A percentile compares a stretch with the other conserved stretches of the same genome.
Evolutionary conservation across 257 asterid species (phyloP).

Genomic region (Solanum gandarillasii): DNA sequence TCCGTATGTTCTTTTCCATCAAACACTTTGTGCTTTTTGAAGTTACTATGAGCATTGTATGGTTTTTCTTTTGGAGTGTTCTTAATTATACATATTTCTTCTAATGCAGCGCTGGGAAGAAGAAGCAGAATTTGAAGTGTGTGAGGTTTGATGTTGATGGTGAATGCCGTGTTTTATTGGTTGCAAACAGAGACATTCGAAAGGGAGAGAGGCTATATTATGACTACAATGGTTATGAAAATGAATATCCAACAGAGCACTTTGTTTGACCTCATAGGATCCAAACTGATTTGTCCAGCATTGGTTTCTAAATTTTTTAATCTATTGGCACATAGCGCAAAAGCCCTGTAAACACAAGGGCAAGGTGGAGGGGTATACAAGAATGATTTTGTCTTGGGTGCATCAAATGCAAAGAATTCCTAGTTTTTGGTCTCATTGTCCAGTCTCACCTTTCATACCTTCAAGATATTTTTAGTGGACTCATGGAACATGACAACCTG

Average conservation of each 20-base stretch:
- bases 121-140: slow-evolving; percentile 84
- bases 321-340: neutral
- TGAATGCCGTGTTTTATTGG: slow-evolving; percentile 59
- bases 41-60: neutral
- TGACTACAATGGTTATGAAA: slow-evolving; percentile 80
- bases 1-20: slow-evolving; percentile 31
- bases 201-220: slow-evolving; percentile 85
- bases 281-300: neutral
- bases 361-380: neutral
- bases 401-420: neutral
- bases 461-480: neutral
- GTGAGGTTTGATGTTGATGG: slow-evolving; percentile 69
- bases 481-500: neutral
- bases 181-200: slow-evolving; percentile 69
- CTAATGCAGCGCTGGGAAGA: slow-evolving; percentile 69
- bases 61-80: neutral
- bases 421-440: neutral
- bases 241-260: slow-evolving; percentile 87
- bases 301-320: neutral
- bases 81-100: neutral
- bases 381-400: neutral
- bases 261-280: slow-evolving; percentile 36
- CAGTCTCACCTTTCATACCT: neutral
- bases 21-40: neutral
- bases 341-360: neutral